Conservation (phyloP, 108 stramenopile species). For the Cyclotella baltica region DNA sequence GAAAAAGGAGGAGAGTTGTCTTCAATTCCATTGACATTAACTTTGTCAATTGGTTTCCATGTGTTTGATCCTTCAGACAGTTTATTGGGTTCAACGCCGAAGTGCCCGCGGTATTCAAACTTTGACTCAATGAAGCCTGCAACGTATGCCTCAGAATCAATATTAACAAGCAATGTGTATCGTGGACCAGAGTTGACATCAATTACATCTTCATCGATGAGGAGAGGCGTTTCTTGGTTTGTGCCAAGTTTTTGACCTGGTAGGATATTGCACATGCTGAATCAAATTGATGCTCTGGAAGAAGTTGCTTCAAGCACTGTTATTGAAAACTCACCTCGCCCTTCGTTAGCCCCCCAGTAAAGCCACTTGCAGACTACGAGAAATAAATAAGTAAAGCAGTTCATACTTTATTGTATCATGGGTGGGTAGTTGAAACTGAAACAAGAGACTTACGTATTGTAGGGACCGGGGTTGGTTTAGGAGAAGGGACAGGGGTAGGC, state of each 20-base stretch:
- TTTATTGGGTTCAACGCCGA: conserved; percentile 6
- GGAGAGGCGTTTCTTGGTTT: conserved; percentile 13
- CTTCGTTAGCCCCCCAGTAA: conserved; percentile 14
- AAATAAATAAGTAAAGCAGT: background rate
- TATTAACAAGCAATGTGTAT: conserved; percentile 12
- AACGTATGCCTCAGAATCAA: conserved; percentile 8
- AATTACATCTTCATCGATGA: background rate
- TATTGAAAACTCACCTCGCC: conserved; percentile 3
- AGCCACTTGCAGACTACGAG: conserved; percentile 1
- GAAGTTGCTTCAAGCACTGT: background rate
- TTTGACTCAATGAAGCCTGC: conserved; percentile 22
- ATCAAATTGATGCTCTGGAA: background rate
- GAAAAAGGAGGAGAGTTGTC: conserved; percentile 14
- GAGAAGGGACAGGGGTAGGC: background rate
- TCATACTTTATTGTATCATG: background rate
- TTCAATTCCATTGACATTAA: conserved; percentile 7
- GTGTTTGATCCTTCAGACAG: conserved; percentile 10
- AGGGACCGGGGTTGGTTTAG: background rate
- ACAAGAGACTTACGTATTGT: background rate
- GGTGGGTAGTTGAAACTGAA: background rate
- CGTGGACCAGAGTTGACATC: conserved; percentile 3
- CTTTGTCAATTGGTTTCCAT: conserved; percentile 10
- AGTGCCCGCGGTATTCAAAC: conserved; percentile 8
- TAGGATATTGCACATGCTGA: background rate
- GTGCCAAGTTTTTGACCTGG: background rate